These are phyloP conservation scores for Alternaria sp. DNA, from an alignment of 2,329 filamentous ascomycete species.

Conservation along the genomic window DNA sequence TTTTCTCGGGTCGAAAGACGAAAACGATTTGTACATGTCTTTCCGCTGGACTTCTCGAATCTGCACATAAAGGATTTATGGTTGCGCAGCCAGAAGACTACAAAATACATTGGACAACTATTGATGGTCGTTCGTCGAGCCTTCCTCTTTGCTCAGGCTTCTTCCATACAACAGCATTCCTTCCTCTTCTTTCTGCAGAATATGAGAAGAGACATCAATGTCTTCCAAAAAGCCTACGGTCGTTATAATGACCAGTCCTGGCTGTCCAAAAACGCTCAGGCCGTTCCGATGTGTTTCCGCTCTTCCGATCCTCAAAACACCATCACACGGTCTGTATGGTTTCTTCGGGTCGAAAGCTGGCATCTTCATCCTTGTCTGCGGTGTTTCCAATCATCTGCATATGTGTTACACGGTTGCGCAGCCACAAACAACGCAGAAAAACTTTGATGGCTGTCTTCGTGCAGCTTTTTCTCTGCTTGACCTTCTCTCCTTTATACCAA, in stretches of 20 bases:
- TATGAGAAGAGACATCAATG: no score
- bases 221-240: background rate
- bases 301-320: background rate
- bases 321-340: background rate
- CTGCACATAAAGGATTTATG: background rate
- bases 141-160: background rate
- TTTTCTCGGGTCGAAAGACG: no score
- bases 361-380: background rate
- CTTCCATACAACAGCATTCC: background rate
- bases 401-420: background rate
- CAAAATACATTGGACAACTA: no score
- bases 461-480: rapidly evolving
- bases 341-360: background rate
- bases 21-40: background rate
- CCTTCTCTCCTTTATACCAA: background rate
- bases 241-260: background rate
- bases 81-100: background rate
- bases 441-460: rapidly evolving
- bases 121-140: background rate
- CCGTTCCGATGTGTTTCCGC: background rate
- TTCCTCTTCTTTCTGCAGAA: background rate
- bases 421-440: background rate
- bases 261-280: background rate
- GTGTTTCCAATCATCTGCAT: background rate
- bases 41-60: background rate